Evolutionary conservation across 768 basidiomycete species (phyloP).

Genomic region (Leccinum subgranulosum): DNA sequence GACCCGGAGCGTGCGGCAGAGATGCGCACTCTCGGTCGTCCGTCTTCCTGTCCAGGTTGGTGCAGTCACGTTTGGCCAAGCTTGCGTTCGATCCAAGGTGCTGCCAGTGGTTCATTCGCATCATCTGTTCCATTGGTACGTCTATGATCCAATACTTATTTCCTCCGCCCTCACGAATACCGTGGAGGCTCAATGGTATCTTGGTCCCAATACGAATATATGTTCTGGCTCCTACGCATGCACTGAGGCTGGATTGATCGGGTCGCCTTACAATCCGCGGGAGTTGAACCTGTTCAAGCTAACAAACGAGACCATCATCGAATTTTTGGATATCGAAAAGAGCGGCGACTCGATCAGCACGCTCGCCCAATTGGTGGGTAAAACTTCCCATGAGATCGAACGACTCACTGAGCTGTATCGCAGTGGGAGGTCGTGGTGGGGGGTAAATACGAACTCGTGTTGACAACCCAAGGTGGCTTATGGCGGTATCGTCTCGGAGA

Average conservation of each 20-base stretch:
- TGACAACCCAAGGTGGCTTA: conserved; percentile 17
- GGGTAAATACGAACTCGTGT: conserved; percentile 16
- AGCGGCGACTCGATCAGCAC: background rate
- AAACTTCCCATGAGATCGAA: background rate
- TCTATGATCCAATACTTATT: background rate
- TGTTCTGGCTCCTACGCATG: background rate
- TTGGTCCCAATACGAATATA: conserved; percentile 5
- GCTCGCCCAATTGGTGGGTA: conserved; percentile 4
- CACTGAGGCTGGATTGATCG: conserved; percentile 8
- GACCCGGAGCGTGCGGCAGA: conserved; percentile 9
- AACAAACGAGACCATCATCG: background rate
- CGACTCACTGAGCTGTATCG: background rate
- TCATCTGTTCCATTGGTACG: conserved; percentile 9
- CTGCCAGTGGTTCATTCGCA: conserved; percentile 13
- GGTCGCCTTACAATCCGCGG: conserved; percentile 1
- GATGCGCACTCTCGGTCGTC: conserved; percentile 11
- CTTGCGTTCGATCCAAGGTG: conserved; percentile 4
- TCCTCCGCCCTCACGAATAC: background rate
- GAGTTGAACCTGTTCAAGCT: conserved; percentile 11
- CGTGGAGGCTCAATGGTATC: conserved; percentile 12
- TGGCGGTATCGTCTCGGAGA: conserved; percentile 24
- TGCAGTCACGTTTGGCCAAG: conserved; percentile 12
- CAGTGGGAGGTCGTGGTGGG: conserved; percentile 19
- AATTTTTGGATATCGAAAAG: conserved; percentile 14
- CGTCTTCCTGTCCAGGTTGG: conserved; percentile 13